A percentile compares a stretch with the other conserved stretches of the same genome.
These are phyloP conservation scores for Scheffersomyces stambukii DNA, from an alignment of 1,139 yeast species.

Conservation along the genomic window DNA sequence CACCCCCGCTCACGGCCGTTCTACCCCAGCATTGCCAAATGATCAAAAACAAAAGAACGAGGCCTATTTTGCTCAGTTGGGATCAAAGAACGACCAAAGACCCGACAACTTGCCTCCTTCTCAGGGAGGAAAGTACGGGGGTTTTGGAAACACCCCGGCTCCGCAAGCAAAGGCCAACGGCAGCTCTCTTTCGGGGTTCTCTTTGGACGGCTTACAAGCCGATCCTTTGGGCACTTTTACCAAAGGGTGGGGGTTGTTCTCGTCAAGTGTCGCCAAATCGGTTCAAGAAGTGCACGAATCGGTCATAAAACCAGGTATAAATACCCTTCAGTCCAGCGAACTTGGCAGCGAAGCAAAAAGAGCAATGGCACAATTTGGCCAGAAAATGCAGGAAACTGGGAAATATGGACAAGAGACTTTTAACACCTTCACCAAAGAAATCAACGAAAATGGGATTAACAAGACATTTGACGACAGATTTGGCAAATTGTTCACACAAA, in stretches of 20 bases:
- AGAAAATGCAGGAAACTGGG: constrained; percentile 87
- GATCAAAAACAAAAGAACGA: constrained; percentile 70
- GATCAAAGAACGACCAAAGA: constrained; percentile 65
- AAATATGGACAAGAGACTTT: constrained; percentile 64
- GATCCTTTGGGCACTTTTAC: constrained; percentile 89
- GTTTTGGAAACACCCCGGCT: constrained; percentile 81
- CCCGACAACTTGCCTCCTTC: constrained; percentile 85
- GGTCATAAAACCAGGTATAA: constrained; percentile 84
- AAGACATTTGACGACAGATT: constrained; percentile 43
- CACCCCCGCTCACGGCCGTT: constrained; percentile 10
- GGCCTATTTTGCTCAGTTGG: constrained; percentile 75
- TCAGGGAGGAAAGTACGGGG: constrained; percentile 89
- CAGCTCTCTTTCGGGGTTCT: constrained; percentile 50
- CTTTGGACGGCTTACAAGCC: constrained; percentile 69
- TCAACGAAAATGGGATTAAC: constrained; percentile 30
- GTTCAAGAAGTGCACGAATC: constrained; percentile 82
- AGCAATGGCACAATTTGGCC: constrained; percentile 96
- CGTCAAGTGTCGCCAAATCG: constrained; percentile 77
- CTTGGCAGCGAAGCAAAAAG: constrained; percentile 74
- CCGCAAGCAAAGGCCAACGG: constrained; percentile 22
- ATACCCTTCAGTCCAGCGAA: constrained; percentile 78
- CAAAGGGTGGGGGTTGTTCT: constrained; percentile 92
- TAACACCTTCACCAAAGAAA: constrained; percentile 54
- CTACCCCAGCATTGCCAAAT: constrained; percentile 28
- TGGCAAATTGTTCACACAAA: constrained; percentile 44